A percentile compares a stretch with the other conserved stretches of the same genome.
phyloP scores from a whole-genome alignment of 2,329 filamentous ascomycete genomes.

The Colletotrichum abscissum region DNA sequence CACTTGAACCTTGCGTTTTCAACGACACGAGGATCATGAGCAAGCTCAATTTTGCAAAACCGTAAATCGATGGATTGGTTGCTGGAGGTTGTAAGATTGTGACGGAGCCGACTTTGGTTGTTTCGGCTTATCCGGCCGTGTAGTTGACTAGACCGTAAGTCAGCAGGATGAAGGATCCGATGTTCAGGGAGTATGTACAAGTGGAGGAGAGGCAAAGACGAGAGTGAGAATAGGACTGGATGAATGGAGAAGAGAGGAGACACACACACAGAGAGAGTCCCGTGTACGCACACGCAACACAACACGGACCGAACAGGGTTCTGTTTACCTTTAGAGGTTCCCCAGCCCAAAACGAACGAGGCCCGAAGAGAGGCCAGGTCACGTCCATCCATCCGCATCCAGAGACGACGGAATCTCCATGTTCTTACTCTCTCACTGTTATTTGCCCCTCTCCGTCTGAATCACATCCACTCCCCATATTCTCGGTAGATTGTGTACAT shows the following conservation, averaged over 20 bases:
- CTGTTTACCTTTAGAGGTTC: slow-evolving; percentile 10
- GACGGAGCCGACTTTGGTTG: not conserved
- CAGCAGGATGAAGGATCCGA: slow-evolving; percentile 16
- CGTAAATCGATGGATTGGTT: not conserved
- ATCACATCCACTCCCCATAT: not conserved
- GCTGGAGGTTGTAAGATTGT: not conserved
- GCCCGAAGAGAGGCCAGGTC: slow-evolving; percentile 14
- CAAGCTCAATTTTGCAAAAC: not conserved
- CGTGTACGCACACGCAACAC: not conserved
- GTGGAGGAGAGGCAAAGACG: slow-evolving; percentile 13
- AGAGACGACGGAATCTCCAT: not conserved
- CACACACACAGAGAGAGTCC: not conserved
- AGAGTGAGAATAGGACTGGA: not conserved
- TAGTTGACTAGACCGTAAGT: not conserved
- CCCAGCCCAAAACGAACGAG: slow-evolving; percentile 10
- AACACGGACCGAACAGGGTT: slow-evolving; percentile 19
- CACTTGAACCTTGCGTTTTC: not conserved
- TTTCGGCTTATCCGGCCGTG: not conserved
- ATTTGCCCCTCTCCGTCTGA: not conserved
- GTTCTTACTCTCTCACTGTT: not conserved
- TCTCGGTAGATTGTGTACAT: not conserved
- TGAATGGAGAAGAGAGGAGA: not conserved
- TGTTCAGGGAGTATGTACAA: slow-evolving; percentile 3
- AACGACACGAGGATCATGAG: not conserved
- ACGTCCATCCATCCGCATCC: slow-evolving; percentile 8